Conservation (phyloP, 805 yeast species). For the Hanseniaspora mollemarum region DNA sequence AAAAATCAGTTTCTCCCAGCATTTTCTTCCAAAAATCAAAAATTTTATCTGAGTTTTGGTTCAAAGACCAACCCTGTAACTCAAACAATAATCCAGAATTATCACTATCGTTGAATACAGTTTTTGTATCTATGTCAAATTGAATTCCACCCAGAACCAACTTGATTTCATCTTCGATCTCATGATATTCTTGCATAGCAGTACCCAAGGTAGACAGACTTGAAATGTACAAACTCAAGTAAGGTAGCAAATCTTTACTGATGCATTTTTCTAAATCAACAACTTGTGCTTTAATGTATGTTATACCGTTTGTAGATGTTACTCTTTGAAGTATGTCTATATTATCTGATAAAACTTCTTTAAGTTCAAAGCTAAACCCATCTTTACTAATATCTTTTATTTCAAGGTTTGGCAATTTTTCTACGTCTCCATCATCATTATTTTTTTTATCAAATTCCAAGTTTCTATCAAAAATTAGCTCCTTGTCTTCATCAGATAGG, state of each 20-base stretch:
- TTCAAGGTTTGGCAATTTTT: constrained; percentile 67
- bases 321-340: constrained; percentile 36
- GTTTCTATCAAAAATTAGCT: constrained; percentile 51
- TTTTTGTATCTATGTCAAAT: constrained; percentile 45
- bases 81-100: constrained; percentile 44
- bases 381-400: constrained; percentile 58
- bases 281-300: constrained; percentile 62
- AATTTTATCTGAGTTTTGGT: constrained; percentile 48
- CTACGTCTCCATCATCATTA: constrained; percentile 45
- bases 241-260: constrained; percentile 54
- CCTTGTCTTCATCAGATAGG: constrained; percentile 46
- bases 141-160: constrained; percentile 74
- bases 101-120: constrained; percentile 40
- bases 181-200: constrained; percentile 51
- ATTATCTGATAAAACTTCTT: constrained; percentile 18
- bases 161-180: constrained; percentile 74
- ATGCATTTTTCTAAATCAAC: constrained; percentile 38
- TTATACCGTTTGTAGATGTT: constrained; percentile 70
- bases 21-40: constrained; percentile 59
- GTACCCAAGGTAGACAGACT: constrained; percentile 88
- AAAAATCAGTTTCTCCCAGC: constrained; percentile 56
- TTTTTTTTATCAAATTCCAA: constrained; percentile 41
- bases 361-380: constrained; percentile 31
- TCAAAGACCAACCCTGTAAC: constrained; percentile 59
- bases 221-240: constrained; percentile 63